These are phyloP conservation scores for Pseudevernia furfuracea DNA, from an alignment of 495 filamentous ascomycete genomes.

Conservation along the genomic window DNA sequence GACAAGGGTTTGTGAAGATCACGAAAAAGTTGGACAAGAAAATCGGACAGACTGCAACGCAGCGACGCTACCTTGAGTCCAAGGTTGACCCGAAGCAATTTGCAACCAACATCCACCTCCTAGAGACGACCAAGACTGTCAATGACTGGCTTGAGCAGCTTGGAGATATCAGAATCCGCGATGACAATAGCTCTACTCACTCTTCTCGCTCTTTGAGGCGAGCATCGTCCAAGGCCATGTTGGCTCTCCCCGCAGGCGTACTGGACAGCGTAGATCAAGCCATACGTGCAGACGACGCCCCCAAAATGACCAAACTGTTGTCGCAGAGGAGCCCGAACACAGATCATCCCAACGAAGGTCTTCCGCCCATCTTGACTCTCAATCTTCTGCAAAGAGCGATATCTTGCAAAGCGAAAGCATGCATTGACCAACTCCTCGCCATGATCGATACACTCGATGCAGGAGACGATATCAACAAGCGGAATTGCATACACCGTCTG, in stretches of 20 bases:
- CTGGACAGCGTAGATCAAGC: constrained; percentile 71
- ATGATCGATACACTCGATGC: constrained; percentile 67
- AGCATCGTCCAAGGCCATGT: constrained; percentile 57
- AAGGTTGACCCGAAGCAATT: constrained; percentile 84
- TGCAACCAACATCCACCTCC: constrained; percentile 63
- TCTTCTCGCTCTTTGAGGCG: constrained; percentile 65
- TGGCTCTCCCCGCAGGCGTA: constrained; percentile 58
- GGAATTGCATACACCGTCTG: constrained; percentile 86
- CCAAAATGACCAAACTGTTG: constrained; percentile 51
- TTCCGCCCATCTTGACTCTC: constrained; percentile 57
- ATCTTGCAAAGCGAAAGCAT: constrained; percentile 57
- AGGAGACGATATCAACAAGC: constrained; percentile 83
- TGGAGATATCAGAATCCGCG: constrained; percentile 58
- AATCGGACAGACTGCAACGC: constrained; percentile 59
- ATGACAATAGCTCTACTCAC: constrained; percentile 63
- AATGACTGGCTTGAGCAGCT: constrained; percentile 86
- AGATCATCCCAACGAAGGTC: constrained; percentile 38
- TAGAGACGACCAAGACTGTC: constrained; percentile 61
- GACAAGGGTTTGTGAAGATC: constrained; percentile 92
- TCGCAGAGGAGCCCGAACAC: constrained; percentile 46
- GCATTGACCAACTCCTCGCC: constrained; percentile 60
- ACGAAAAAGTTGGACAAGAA: constrained; percentile 97
- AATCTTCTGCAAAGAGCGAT: constrained; percentile 81
- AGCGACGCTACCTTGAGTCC: constrained; percentile 73
- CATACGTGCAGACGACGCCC: constrained; percentile 64